These are phyloP conservation scores for Acmispon strigosus DNA, from an alignment of 306 rosid species.

Conservation along the genomic window DNA sequence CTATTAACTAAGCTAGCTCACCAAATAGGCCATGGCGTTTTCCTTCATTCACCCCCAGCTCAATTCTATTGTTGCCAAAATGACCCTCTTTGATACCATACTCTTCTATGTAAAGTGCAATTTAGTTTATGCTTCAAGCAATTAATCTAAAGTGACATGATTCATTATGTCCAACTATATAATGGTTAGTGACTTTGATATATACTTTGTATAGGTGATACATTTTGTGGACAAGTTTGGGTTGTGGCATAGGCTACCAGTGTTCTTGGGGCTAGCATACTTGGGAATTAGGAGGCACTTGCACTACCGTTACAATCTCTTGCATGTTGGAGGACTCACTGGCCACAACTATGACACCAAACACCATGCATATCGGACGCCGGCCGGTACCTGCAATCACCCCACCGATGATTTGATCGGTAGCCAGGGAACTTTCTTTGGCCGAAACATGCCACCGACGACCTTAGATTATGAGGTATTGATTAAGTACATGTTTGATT, in stretches of 20 bases:
- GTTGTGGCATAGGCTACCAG: constrained; percentile 68
- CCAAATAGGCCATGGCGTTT: constrained; percentile 15
- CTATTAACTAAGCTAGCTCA: too few species aligned
- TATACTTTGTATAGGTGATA: constrained; percentile 25
- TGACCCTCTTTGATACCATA: constrained; percentile 48
- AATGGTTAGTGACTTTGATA: neutral
- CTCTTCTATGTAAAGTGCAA: constrained; percentile 36
- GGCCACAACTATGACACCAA: constrained; percentile 40
- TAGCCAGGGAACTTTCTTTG: constrained; percentile 58
- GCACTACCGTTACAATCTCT: constrained; percentile 58
- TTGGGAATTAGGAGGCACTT: constrained; percentile 65
- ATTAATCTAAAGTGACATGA: too few species aligned
- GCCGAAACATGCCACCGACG: constrained; percentile 70
- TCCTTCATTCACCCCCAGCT: constrained; percentile 54
- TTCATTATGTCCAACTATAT: too few species aligned
- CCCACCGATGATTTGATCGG: constrained; percentile 45
- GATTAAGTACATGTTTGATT: neutral
- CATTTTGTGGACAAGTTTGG: constrained; percentile 60
- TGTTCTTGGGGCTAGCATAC: constrained; percentile 49
- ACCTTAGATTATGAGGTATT: constrained; percentile 41
- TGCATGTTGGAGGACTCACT: constrained; percentile 40
- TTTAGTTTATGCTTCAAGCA: too few species aligned
- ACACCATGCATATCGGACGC: constrained; percentile 37
- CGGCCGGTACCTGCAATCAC: constrained; percentile 61
- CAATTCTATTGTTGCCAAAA: constrained; percentile 39